Evolutionary conservation across 345 rosid species (phyloP), one percentile per base, ranked within the genome.

Genomic region (Eucalyptus sp.): DNA sequence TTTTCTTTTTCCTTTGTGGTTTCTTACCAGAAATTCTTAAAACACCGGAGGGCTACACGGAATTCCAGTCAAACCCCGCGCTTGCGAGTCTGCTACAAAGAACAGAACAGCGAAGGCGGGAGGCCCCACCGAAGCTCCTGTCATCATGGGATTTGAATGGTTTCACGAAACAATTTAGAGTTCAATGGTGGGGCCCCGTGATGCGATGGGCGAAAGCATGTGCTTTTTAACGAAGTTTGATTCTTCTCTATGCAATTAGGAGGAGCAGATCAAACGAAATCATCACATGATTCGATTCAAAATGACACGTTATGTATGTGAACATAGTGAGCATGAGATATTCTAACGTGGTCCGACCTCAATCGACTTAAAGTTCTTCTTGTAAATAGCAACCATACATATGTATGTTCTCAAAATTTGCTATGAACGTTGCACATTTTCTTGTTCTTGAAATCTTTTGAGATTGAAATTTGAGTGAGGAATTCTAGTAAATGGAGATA

Each of bases 321-420:
- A 31, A 31, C 44, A 18, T 31, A 4, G 25, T 33, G 80, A 16
- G 24, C 25, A 33, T 3, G 7, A 68, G 44, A 68, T 9, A 18
- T 9, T 68, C 7, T 18, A 2, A 3, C 4, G 80, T 18, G 80
- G 2, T 68, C 44, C 8, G 0, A 37, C 8, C 15, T 20, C 27
- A 24, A 76, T 43, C 8, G 8, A 22, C 62, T 6, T 3, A 3
- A 20, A 37, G 4, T 24, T 56, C 12, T 71, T 33, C 41, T 33
- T 25, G 11, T 41, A 22, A 20, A 41, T 12, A 20, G 29, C 15
- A 6, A 20, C 27, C 2, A 10, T 41, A 10, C 27, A 10, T 56
- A 56, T 10, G 5, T 76, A 52, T 17, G 22, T 37, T 76, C 8
- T 76, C 27, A 60, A 60, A 27, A 60, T 60, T 13, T 60, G 15